Percentiles rank a stretch among this genome's conserved stretches.
Evolutionary conservation across 352 stramenopile genomes (phyloP).

Genomic region (Phytophthora fragariae): DNA sequence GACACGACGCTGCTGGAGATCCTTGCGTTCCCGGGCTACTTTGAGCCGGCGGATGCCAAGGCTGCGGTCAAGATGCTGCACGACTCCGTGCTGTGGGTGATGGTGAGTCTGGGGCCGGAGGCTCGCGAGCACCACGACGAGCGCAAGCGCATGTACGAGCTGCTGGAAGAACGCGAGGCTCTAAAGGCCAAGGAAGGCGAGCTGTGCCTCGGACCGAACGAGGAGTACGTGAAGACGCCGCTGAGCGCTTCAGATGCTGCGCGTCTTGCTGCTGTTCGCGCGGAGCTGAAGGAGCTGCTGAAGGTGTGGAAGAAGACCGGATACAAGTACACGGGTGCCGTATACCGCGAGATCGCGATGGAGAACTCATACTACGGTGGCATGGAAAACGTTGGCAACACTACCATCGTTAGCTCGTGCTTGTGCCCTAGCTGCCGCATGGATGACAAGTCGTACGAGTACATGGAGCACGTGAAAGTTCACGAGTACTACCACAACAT

Average conservation of each 20-base stretch:
- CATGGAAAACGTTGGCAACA: constrained; percentile 88
- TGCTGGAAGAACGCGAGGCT: constrained; percentile 70
- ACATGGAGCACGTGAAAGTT: constrained; percentile 87
- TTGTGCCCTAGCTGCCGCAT: constrained; percentile 79
- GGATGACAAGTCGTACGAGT: constrained; percentile 80
- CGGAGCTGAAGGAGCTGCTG: constrained; percentile 68
- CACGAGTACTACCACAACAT: constrained; percentile 91
- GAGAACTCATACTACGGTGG: constrained; percentile 87
- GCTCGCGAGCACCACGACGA: constrained; percentile 73
- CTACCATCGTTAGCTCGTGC: constrained; percentile 79
- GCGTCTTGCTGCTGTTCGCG: constrained; percentile 56
- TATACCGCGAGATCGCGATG: constrained; percentile 86
- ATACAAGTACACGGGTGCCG: constrained; percentile 84
- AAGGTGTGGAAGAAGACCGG: constrained; percentile 81
- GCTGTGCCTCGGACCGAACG: constrained; percentile 64
- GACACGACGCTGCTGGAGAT: constrained; percentile 80
- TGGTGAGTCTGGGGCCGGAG: constrained; percentile 77
- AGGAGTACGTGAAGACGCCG: constrained; percentile 55
- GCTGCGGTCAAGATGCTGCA: constrained; percentile 78
- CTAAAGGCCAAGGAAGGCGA: constrained; percentile 72
- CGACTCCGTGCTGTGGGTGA: constrained; percentile 77
- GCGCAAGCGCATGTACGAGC: constrained; percentile 72
- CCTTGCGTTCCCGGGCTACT: constrained; percentile 75
- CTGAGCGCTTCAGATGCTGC: constrained; percentile 52
- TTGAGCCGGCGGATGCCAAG: constrained; percentile 73